Conservation (phyloP, 2,329 filamentous ascomycete species). For the Fusarium compactum region DNA sequence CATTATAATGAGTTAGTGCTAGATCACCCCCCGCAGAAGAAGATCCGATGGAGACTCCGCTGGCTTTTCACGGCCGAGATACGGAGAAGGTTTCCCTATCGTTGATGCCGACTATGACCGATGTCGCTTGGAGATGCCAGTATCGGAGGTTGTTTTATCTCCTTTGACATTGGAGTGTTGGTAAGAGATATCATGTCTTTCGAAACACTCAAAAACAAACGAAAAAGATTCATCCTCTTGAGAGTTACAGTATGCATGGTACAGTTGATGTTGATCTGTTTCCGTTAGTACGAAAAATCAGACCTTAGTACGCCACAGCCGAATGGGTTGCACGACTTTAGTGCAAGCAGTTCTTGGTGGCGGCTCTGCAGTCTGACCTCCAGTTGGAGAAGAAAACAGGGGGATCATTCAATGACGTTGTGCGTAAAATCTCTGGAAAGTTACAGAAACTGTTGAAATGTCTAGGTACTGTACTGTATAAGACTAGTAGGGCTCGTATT, state of each 20-base stretch:
- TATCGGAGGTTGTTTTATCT: constrained; percentile 20
- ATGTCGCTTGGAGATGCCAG: constrained; percentile 33
- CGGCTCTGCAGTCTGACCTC: constrained; percentile 18
- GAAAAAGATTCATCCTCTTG: neutral
- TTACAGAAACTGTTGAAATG: constrained; percentile 4
- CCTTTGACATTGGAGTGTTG: constrained; percentile 8
- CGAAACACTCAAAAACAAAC: neutral
- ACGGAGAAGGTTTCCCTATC: constrained; percentile 19
- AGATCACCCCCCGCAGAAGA: constrained; percentile 29
- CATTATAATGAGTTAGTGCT: constrained; percentile 4
- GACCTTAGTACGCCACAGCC: constrained; percentile 30
- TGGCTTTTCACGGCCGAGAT: constrained; percentile 34
- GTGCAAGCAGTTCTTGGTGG: constrained; percentile 12
- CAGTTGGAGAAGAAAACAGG: constrained; percentile 9
- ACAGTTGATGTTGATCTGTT: neutral
- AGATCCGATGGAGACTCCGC: constrained; percentile 24
- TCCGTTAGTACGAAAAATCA: constrained; percentile 4
- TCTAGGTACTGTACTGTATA: neutral
- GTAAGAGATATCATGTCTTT: neutral
- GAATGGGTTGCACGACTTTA: constrained; percentile 10
- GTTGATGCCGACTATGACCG: constrained; percentile 20
- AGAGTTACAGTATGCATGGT: neutral
- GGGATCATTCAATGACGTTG: neutral
- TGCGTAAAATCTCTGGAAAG: constrained; percentile 2
- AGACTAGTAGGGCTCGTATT: neutral